Percentiles rank a stretch among this genome's conserved stretches.
Conservation (phyloP, 73 alveolate species). For the Symbiodinium natans region DNA sequence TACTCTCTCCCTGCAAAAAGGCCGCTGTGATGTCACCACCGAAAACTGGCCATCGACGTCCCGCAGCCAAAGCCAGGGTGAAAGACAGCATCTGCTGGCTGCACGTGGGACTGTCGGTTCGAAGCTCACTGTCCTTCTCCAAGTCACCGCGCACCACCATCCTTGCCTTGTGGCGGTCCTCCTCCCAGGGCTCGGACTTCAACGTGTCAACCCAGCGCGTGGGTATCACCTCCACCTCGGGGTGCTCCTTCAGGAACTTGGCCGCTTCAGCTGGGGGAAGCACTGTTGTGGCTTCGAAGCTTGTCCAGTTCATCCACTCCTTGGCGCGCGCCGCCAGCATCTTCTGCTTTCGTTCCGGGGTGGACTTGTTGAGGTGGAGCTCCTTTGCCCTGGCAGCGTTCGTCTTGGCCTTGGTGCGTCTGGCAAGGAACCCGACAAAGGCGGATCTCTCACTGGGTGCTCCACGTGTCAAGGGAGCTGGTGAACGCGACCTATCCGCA, state of each 20-base stretch:
- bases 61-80: not conserved
- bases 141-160: slow-evolving; percentile 9
- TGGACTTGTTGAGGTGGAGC: not conserved
- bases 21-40: slow-evolving; percentile 26
- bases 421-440: slow-evolving; percentile 6
- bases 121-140: not conserved
- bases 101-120: not conserved
- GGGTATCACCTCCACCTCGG: not conserved
- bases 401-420: not conserved
- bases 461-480: not conserved
- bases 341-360: not conserved
- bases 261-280: not conserved
- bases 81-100: not conserved
- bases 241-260: not conserved
- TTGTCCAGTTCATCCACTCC: slow-evolving; percentile 28
- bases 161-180: not conserved
- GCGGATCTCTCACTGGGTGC: not conserved
- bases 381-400: not conserved
- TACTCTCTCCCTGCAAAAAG: not conserved
- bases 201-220: slow-evolving; percentile 17
- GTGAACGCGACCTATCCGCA: not conserved
- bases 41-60: not conserved
- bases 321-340: not conserved
- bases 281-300: not conserved
- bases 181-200: not conserved